Evolutionary conservation across 306 rosid genomes (phyloP).

Genomic region (Prunus kanzakura): DNA sequence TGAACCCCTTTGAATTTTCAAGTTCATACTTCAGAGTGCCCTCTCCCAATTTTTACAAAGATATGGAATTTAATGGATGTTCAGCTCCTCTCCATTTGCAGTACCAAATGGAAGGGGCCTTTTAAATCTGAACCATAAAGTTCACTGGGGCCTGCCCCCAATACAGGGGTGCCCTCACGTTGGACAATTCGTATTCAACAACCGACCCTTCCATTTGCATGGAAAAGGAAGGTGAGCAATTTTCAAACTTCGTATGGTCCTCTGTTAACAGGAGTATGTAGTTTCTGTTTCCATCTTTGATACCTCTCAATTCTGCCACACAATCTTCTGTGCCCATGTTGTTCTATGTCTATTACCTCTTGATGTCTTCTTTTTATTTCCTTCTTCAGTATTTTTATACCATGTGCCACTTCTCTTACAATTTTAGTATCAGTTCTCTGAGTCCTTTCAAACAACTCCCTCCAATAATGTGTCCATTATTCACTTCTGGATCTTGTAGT

Average conservation of each 20-base stretch:
- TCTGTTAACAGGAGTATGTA: neutral
- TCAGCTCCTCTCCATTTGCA: slow-evolving; percentile 1
- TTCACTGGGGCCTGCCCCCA: neutral
- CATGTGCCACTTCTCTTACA: neutral
- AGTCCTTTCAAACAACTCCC: neutral
- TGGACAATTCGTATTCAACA: neutral
- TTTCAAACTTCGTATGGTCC: neutral
- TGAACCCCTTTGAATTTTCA: neutral
- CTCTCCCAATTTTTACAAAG: neutral
- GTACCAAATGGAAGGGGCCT: neutral
- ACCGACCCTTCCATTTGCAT: neutral
- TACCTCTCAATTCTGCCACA: neutral
- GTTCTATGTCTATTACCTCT: neutral
- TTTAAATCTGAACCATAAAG: neutral
- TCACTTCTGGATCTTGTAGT: neutral
- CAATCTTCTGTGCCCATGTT: neutral
- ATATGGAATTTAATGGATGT: neutral
- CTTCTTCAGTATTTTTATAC: neutral
- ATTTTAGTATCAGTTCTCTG: neutral
- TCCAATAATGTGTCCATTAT: neutral
- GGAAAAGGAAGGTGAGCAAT: neutral
- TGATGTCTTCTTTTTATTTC: neutral
- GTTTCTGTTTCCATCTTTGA: neutral
- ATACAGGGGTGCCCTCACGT: neutral
- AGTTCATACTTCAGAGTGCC: neutral